These are phyloP conservation scores for Yamadazyma buinensis DNA, from an alignment of 1,139 yeast species.

Conservation along the genomic window DNA sequence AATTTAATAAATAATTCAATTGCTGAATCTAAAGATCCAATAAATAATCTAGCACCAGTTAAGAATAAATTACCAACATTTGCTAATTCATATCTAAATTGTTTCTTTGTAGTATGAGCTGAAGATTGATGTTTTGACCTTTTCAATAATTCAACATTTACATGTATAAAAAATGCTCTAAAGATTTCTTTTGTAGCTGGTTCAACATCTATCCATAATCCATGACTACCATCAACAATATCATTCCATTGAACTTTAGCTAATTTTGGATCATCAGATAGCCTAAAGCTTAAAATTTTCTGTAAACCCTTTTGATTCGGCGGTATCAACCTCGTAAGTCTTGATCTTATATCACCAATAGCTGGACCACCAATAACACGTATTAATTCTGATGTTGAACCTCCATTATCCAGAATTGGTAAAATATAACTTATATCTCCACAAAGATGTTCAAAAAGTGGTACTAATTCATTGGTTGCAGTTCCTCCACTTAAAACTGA, in stretches of 20 bases:
- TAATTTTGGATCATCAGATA: conserved; percentile 45
- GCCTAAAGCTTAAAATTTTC: conserved; percentile 55
- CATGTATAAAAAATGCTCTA: conserved; percentile 73
- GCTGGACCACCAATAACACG: conserved; percentile 94
- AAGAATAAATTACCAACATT: conserved; percentile 81
- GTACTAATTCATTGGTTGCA: conserved; percentile 63
- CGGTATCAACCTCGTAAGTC: conserved; percentile 71
- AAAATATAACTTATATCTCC: conserved; percentile 57
- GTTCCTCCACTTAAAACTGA: conserved; percentile 72
- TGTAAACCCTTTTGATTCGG: conserved; percentile 40
- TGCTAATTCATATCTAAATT: conserved; percentile 71
- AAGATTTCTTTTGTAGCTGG: conserved; percentile 69
- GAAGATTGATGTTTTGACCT: conserved; percentile 47
- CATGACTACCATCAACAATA: conserved; percentile 77
- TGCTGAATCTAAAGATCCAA: conserved; percentile 83
- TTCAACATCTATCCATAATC: conserved; percentile 59
- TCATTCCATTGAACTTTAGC: conserved; percentile 75
- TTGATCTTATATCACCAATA: conserved; percentile 84
- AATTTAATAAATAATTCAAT: conserved; percentile 70
- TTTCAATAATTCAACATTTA: conserved; percentile 73
- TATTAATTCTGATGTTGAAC: conserved; percentile 88
- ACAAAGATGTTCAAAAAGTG: conserved; percentile 41
- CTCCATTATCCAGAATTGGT: conserved; percentile 92
- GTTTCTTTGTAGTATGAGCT: conserved; percentile 39
- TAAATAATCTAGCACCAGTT: conserved; percentile 76